phyloP scores from a whole-genome alignment of 768 basidiomycete genomes.

The Lactarius pseudohatsudake region DNA sequence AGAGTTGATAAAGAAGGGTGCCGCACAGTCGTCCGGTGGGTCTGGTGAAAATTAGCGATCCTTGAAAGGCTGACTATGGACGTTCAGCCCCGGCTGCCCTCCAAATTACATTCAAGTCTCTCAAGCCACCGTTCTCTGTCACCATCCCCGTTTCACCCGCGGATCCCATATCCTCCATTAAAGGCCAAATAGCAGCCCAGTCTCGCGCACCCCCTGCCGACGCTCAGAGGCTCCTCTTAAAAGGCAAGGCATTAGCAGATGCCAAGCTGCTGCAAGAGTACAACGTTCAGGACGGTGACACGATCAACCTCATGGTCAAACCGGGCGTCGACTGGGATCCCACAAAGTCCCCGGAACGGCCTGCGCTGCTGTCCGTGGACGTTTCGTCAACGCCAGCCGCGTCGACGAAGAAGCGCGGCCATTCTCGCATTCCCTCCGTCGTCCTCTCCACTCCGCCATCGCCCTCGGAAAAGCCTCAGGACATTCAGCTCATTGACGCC shows the following conservation, averaged over 20 bases:
- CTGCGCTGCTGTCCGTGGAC: slow-evolving; percentile 19
- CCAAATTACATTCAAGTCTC: slow-evolving; percentile 82
- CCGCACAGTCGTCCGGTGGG: slow-evolving; percentile 38
- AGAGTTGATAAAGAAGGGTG: slow-evolving; percentile 42
- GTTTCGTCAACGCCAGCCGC: slow-evolving; percentile 20
- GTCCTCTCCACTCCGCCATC: slow-evolving; percentile 72
- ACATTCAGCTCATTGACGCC: slow-evolving; percentile 71
- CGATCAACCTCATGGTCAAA: slow-evolving; percentile 85
- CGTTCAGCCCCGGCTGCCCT: slow-evolving; percentile 43
- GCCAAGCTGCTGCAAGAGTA: slow-evolving; percentile 90
- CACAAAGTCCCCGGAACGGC: slow-evolving; percentile 38
- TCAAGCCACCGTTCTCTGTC: slow-evolving; percentile 81
- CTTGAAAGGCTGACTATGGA: background rate
- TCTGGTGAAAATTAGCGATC: background rate
- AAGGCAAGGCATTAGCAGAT: slow-evolving; percentile 93
- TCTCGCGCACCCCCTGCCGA: slow-evolving; percentile 74
- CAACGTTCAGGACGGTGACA: slow-evolving; percentile 74
- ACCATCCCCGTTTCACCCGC: slow-evolving; percentile 70
- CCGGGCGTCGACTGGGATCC: slow-evolving; percentile 69
- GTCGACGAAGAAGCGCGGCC: slow-evolving; percentile 41
- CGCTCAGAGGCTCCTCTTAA: slow-evolving; percentile 82
- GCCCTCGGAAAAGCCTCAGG: slow-evolving; percentile 44
- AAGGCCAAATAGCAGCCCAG: slow-evolving; percentile 66
- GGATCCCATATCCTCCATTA: slow-evolving; percentile 82
- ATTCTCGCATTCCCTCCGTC: slow-evolving; percentile 73